A percentile compares a stretch with the other conserved stretches of the same genome.
phyloP scores from a whole-genome alignment of 1,284 basidiomycete genomes.

The Naganishia cerealis region DNA sequence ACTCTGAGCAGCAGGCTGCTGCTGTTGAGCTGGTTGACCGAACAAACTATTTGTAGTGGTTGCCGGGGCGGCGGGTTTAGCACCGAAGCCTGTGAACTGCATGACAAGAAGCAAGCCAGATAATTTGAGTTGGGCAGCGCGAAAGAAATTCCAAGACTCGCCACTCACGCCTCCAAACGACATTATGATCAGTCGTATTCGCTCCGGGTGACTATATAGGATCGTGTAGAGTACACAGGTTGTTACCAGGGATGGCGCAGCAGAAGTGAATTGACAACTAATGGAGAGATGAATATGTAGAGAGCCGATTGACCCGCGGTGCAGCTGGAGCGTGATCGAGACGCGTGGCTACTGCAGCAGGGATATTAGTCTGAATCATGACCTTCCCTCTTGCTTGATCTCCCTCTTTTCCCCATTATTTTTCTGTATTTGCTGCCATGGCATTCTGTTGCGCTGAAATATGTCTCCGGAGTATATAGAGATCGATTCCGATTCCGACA shows the following conservation, averaged over 20 bases:
- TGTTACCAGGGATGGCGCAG: too few species aligned
- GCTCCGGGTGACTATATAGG: neutral
- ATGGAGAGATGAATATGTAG: neutral
- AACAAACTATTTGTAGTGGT: slow-evolving; percentile 8
- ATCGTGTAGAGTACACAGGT: neutral
- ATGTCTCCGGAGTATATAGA: slow-evolving; percentile 20
- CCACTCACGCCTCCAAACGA: slow-evolving; percentile 18
- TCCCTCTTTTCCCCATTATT: neutral
- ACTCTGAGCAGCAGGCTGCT: neutral
- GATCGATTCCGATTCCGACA: slow-evolving; percentile 21
- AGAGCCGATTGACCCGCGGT: neutral
- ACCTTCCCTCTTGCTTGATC: neutral
- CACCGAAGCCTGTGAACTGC: slow-evolving; percentile 17
- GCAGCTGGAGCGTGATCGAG: neutral
- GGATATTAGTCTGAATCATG: slow-evolving; percentile 5
- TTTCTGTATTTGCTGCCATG: neutral
- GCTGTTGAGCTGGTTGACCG: slow-evolving; percentile 24
- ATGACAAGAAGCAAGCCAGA: neutral
- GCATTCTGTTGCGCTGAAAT: neutral
- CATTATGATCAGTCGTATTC: neutral
- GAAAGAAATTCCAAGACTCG: neutral
- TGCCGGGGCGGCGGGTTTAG: slow-evolving; percentile 4
- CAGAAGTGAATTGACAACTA: neutral
- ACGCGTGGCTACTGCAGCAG: neutral
- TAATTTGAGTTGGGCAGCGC: neutral